These are phyloP conservation scores for Penicillium dipodomyicola DNA, from an alignment of 495 filamentous ascomycete genomes.

Conservation along the genomic window DNA sequence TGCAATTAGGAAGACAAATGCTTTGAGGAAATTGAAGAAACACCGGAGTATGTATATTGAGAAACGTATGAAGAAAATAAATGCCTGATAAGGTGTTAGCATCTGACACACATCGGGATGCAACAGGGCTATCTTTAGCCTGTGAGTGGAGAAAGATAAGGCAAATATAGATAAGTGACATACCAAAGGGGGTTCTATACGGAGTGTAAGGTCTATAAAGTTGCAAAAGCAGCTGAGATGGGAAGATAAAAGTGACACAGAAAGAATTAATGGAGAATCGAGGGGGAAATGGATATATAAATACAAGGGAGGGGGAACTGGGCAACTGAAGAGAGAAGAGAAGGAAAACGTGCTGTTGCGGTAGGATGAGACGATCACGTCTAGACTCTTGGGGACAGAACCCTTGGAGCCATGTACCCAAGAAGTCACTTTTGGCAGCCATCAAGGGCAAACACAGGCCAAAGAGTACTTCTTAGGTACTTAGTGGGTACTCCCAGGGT, in stretches of 20 bases:
- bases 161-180: not conserved
- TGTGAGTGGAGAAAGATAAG: constrained; percentile 34
- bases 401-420: not conserved
- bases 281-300: not conserved
- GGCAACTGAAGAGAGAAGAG: not conserved
- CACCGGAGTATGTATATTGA: constrained; percentile 11
- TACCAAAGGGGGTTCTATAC: constrained; percentile 5
- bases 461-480: constrained; percentile 1
- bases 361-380: constrained; percentile 16
- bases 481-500: not conserved
- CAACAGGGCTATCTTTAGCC: constrained; percentile 22
- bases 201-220: not conserved
- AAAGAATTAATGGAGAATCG: not conserved
- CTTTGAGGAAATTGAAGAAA: not conserved
- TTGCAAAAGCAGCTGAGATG: not conserved
- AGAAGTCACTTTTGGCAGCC: not conserved
- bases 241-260: not conserved
- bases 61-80: not conserved
- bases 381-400: constrained; percentile 1
- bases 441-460: not conserved
- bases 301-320: not conserved
- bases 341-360: constrained; percentile 9
- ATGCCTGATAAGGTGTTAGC: constrained; percentile 20
- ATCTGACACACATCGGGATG: not conserved
- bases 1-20: constrained; percentile 4